phyloP scores from a whole-genome alignment of 1,284 basidiomycete genomes.

The Apiotrichum mycotoxinovorans region DNA sequence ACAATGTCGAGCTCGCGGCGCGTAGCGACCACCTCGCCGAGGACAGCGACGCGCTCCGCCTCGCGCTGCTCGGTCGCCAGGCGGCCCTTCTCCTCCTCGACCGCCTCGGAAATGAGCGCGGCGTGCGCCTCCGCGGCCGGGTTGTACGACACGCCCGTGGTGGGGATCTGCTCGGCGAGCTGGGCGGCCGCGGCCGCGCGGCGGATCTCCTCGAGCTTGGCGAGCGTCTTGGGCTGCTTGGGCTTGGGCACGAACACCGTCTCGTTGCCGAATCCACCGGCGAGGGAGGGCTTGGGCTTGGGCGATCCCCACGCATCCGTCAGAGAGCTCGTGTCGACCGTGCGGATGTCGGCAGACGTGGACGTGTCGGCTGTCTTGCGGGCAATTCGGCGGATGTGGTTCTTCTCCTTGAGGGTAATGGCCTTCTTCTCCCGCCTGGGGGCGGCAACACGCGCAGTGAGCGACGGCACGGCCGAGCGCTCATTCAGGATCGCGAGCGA shows the following conservation, averaged over 20 bases:
- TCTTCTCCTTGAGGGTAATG: slow-evolving; percentile 64
- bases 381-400: slow-evolving; percentile 67
- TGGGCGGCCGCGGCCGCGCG: slow-evolving; percentile 19
- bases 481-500: slow-evolving; percentile 77
- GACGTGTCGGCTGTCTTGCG: slow-evolving; percentile 62
- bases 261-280: slow-evolving; percentile 42
- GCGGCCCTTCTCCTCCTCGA: slow-evolving; percentile 63
- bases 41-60: slow-evolving; percentile 51
- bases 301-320: slow-evolving; percentile 22
- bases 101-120: slow-evolving; percentile 67
- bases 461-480: slow-evolving; percentile 79
- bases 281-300: background rate
- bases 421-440: slow-evolving; percentile 41
- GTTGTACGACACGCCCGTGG: slow-evolving; percentile 91
- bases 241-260: slow-evolving; percentile 28
- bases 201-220: slow-evolving; percentile 28
- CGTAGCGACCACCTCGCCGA: slow-evolving; percentile 58
- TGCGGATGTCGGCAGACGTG: slow-evolving; percentile 8
- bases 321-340: slow-evolving; percentile 13
- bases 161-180: slow-evolving; percentile 67
- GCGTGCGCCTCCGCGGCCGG: slow-evolving; percentile 74
- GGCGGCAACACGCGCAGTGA: slow-evolving; percentile 56
- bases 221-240: slow-evolving; percentile 43
- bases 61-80: slow-evolving; percentile 59
- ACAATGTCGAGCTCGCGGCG: slow-evolving; percentile 31